Base-by-base conservation (phyloP, 345 rosid species). In the Eucalyptus regnans region DNA sequence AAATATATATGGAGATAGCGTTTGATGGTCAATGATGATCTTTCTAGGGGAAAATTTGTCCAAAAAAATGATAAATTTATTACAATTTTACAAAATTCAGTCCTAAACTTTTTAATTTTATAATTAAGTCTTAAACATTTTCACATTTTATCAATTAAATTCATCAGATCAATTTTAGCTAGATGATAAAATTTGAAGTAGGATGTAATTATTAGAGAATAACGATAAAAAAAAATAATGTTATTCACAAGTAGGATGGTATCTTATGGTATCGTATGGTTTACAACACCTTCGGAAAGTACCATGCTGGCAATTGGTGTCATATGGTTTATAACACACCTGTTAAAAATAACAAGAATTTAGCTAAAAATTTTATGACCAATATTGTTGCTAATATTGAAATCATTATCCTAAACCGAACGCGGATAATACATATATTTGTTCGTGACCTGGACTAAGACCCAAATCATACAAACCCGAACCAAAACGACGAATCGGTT, bases 401-500 rank as follows among this genome's bases (percentile, higher is more conserved):
- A 27, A 58, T 27, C 64, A 25, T 58, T 3, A 25, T 58, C 64
- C 6, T 5, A 0, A 58, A 58, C 64, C 3, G 0, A 58, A 58
- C 1, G 4, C 3, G 0, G 1, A 58, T 10, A n/a, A 56, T 58
- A 23, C 29, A 58, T 58, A 58, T 52, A 52, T 52, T 58, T 58
- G 64, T 9, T 58, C 0, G 62, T 23, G 6, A 56, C n/a, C 7
- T 25, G 1, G 29, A 58, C 29, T 1, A 3, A 52, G 58, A 18
- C 23, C 9, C 56, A 18, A 18, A 1, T 3, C 25, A 52, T 58
- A 58, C 1, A 58, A 58, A 9, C 64, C 64, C 13, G 1, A 23
- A 2, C n/a, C 27, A 25, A 58, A 58, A 58, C 1, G 13, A 1
- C 0, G 6, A 13, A 2, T 23, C 1, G 3, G 13, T 58, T 58